Conservation (phyloP, 495 filamentous ascomycete genomes). For the Podospora comata region DNA sequence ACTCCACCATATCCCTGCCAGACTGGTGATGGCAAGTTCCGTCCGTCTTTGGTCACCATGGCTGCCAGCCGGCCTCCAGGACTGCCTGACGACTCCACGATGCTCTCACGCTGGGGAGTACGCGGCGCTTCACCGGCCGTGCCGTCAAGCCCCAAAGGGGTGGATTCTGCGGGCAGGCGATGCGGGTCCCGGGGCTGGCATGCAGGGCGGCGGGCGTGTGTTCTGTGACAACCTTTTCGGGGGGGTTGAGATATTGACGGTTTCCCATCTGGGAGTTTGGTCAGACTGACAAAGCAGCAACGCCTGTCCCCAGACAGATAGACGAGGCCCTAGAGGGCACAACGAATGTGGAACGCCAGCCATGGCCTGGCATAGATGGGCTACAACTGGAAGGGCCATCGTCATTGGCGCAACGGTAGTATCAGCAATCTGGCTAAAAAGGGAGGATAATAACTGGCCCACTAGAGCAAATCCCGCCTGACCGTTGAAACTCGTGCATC, state of each 20-base stretch:
- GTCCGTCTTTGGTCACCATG: background rate
- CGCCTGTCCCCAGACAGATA: conserved; percentile 10
- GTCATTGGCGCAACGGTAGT: conserved; percentile 24
- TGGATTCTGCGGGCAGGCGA: conserved; percentile 14
- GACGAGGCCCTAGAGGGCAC: conserved; percentile 16
- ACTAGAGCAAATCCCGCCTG: conserved; percentile 10
- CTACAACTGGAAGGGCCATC: background rate
- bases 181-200: conserved; percentile 13
- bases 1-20: conserved; percentile 12
- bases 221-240: conserved; percentile 25
- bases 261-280: conserved; percentile 29
- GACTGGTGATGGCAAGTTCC: conserved; percentile 23
- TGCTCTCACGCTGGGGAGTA: background rate
- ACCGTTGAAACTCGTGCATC: conserved; percentile 4
- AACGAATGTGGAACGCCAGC: conserved; percentile 22
- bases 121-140: conserved; percentile 16
- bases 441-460: conserved; percentile 20
- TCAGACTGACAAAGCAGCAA: conserved; percentile 38
- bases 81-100: background rate
- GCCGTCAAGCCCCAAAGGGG: conserved; percentile 15
- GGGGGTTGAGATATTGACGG: conserved; percentile 20
- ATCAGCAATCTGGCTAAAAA: conserved; percentile 39
- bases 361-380: background rate
- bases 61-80: background rate
- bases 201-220: conserved; percentile 15